These are phyloP conservation scores for Paecilomyces sp. DNA, from an alignment of 2,329 filamentous ascomycete genomes.

Conservation along the genomic window DNA sequence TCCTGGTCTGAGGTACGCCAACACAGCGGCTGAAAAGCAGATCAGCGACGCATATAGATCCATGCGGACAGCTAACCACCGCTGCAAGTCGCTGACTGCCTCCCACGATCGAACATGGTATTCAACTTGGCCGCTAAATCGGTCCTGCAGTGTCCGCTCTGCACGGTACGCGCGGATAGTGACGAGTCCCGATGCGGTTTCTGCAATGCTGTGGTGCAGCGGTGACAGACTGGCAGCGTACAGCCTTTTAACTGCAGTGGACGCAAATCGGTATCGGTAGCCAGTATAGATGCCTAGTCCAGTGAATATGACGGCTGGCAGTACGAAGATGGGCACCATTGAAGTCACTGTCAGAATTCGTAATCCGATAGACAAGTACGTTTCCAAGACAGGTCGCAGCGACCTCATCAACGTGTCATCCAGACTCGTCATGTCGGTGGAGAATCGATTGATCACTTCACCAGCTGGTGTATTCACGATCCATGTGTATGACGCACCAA, in stretches of 20 bases:
- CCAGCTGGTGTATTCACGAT: slow-evolving; percentile 8
- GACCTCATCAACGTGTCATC: slow-evolving; percentile 7
- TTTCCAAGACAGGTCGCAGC: slow-evolving; percentile 8
- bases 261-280: slow-evolving; percentile 8
- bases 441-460: slow-evolving; percentile 9
- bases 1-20: slow-evolving; percentile 3
- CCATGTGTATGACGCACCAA: slow-evolving; percentile 9
- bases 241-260: slow-evolving; percentile 7
- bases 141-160: slow-evolving; percentile 5
- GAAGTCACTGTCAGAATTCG: slow-evolving; percentile 8
- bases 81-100: slow-evolving; percentile 8
- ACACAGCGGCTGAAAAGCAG: slow-evolving; percentile 5
- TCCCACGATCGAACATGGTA: slow-evolving; percentile 8
- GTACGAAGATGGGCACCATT: slow-evolving; percentile 8
- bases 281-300: slow-evolving; percentile 5
- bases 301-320: slow-evolving; percentile 6
- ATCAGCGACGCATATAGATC: slow-evolving; percentile 8
- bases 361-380: slow-evolving; percentile 8
- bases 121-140: slow-evolving; percentile 3
- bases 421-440: slow-evolving; percentile 7
- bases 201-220: slow-evolving; percentile 7
- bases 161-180: slow-evolving; percentile 8
- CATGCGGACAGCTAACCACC: slow-evolving; percentile 10
- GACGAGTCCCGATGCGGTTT: slow-evolving; percentile 6
- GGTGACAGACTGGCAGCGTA: slow-evolving; percentile 8